Evolutionary conservation across 106 monocot genomes (phyloP).

Genomic region (Phalaenopsis aphrodite): DNA sequence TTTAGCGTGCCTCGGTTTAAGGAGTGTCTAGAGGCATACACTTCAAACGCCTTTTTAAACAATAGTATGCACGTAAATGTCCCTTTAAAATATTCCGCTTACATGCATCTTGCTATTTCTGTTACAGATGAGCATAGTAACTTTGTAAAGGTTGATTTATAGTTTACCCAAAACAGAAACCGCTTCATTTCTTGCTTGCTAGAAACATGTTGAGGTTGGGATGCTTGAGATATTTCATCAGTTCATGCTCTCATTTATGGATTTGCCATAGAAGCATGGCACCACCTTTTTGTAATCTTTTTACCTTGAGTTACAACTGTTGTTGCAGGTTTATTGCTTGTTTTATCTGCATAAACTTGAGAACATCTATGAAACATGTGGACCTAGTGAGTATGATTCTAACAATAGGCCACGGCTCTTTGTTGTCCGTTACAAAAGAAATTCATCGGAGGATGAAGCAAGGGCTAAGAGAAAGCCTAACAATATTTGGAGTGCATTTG

Average conservation of each 20-base stretch:
- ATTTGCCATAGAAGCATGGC: background rate
- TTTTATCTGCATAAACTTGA: slow-evolving; percentile 68
- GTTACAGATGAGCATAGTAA: background rate
- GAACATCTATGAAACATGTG: slow-evolving; percentile 74
- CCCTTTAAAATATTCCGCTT: too few relatives aligned
- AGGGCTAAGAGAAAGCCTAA: slow-evolving; percentile 44
- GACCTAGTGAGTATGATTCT: slow-evolving; percentile 58
- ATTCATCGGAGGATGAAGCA: slow-evolving; percentile 31
- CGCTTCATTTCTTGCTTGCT: background rate
- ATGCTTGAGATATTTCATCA: background rate
- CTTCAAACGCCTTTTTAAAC: too few relatives aligned
- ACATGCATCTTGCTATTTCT: background rate
- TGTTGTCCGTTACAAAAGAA: slow-evolving; percentile 74
- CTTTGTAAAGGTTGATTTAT: background rate
- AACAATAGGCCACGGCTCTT: slow-evolving; percentile 56
- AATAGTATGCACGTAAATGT: too few relatives aligned
- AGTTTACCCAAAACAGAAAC: background rate
- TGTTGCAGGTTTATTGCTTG: slow-evolving; percentile 66
- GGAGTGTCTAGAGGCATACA: too few relatives aligned
- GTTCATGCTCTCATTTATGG: background rate
- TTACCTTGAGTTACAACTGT: background rate
- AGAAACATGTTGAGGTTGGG: background rate
- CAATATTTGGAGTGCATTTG: slow-evolving; percentile 41
- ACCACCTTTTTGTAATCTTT: background rate
- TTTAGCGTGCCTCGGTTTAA: too few relatives aligned